Conservation (phyloP, 1,284 basidiomycete genomes). For the Peniophora sp. region DNA sequence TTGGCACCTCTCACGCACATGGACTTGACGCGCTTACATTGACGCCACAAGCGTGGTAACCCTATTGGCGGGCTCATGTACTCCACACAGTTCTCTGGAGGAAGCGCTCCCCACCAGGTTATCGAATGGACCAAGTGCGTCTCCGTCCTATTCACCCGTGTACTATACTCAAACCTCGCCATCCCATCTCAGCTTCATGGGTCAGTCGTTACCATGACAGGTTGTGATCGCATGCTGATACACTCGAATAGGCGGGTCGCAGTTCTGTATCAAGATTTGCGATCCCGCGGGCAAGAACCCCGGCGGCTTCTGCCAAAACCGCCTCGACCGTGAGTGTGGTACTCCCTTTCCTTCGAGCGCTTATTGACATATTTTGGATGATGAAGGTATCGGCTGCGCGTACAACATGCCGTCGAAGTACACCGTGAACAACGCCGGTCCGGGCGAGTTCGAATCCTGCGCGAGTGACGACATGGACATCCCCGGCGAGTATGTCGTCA, state of each 20-base stretch:
- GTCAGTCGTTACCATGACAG: background rate
- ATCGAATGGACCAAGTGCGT: conserved; percentile 53
- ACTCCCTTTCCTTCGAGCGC: no score
- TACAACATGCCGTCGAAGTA: conserved; percentile 60
- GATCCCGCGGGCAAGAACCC: conserved; percentile 48
- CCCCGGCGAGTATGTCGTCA: conserved; percentile 44
- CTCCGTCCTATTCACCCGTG: no score
- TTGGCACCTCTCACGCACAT: background rate
- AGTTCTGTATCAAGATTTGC: conserved; percentile 45
- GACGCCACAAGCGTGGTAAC: background rate
- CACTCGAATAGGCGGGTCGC: conserved; percentile 4
- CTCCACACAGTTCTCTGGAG: conserved; percentile 13
- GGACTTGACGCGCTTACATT: background rate
- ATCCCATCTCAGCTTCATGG: conserved; percentile 46
- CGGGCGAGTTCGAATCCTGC: conserved; percentile 53
- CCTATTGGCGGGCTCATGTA: conserved; percentile 1
- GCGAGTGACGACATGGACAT: conserved; percentile 55
- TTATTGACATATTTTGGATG: no score
- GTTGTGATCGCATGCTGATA: conserved; percentile 21
- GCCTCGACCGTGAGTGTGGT: conserved; percentile 38
- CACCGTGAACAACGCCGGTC: conserved; percentile 24
- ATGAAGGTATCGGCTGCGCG: conserved; percentile 42
- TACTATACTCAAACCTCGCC: background rate
- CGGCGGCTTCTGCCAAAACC: conserved; percentile 49
- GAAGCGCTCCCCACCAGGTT: conserved; percentile 26